These are phyloP conservation scores for Lipomyces spencermartinsiae DNA, from an alignment of 805 yeast genomes.

Conservation along the genomic window DNA sequence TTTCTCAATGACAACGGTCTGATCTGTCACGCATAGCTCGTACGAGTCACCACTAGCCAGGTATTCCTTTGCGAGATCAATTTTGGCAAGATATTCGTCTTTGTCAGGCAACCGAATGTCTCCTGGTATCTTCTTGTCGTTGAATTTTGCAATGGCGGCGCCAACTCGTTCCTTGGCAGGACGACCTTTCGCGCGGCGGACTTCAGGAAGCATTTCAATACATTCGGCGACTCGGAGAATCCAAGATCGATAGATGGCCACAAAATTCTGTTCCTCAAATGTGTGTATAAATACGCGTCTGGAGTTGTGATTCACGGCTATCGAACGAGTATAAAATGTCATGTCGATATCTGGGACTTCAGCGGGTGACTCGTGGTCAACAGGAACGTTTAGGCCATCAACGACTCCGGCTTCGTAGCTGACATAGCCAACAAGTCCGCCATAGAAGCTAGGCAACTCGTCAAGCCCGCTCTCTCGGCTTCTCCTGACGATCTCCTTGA, in stretches of 20 bases:
- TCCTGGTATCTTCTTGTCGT: neutral
- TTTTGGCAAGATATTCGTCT: slow-evolving; percentile 58
- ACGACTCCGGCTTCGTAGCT: slow-evolving; percentile 86
- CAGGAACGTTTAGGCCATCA: slow-evolving; percentile 21
- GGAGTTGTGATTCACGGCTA: slow-evolving; percentile 59
- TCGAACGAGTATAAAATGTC: slow-evolving; percentile 69
- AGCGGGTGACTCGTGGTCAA: slow-evolving; percentile 16
- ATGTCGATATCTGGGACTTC: slow-evolving; percentile 68
- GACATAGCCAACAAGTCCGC: slow-evolving; percentile 88
- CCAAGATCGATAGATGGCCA: slow-evolving; percentile 3
- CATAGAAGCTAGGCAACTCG: slow-evolving; percentile 70
- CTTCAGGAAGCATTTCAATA: slow-evolving; percentile 5
- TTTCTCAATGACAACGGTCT: slow-evolving; percentile 50
- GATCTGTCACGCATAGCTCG: slow-evolving; percentile 88
- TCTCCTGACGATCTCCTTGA: neutral
- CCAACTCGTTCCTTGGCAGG: neutral
- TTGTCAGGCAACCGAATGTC: slow-evolving; percentile 12
- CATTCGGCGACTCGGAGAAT: neutral
- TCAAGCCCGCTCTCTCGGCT: neutral
- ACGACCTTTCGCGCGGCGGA: neutral
- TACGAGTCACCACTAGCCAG: slow-evolving; percentile 86
- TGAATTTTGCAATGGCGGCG: neutral
- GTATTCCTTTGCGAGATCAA: slow-evolving; percentile 67
- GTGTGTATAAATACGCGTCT: slow-evolving; percentile 50
- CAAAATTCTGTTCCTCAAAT: slow-evolving; percentile 4